Evolutionary conservation across 768 basidiomycete genomes (phyloP).

Genomic region (Hortiboletus flavorubellus): DNA sequence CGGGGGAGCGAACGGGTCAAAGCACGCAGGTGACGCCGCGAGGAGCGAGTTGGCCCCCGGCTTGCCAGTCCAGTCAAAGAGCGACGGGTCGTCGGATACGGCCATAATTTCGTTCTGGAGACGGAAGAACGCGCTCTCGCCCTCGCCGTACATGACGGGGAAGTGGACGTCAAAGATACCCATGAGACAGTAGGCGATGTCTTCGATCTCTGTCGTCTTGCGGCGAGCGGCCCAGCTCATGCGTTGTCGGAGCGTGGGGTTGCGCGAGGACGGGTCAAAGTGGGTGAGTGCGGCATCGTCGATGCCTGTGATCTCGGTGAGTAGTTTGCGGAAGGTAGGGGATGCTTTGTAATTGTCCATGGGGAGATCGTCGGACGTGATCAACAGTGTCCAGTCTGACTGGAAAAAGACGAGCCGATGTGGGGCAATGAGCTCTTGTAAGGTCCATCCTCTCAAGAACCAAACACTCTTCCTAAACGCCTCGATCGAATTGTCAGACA

Average conservation of each 20-base stretch:
- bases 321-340: slow-evolving; percentile 7
- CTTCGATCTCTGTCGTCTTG: slow-evolving; percentile 29
- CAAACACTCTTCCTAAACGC: slow-evolving; percentile 18
- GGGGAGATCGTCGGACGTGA: slow-evolving; percentile 13
- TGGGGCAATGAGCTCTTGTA: slow-evolving; percentile 29
- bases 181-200: slow-evolving; percentile 28
- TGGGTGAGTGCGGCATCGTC: slow-evolving; percentile 16
- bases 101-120: slow-evolving; percentile 29
- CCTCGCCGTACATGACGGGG: slow-evolving; percentile 31
- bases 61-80: slow-evolving; percentile 26
- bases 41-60: slow-evolving; percentile 15
- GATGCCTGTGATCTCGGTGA: slow-evolving; percentile 18
- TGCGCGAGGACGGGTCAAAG: slow-evolving; percentile 16
- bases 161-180: slow-evolving; percentile 28
- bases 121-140: slow-evolving; percentile 23
- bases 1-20: slow-evolving; percentile 21
- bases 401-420: slow-evolving; percentile 20
- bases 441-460: slow-evolving; percentile 27
- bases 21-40: slow-evolving; percentile 17
- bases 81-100: slow-evolving; percentile 18
- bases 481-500: slow-evolving; percentile 10
- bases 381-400: slow-evolving; percentile 20
- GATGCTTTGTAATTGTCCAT: slow-evolving; percentile 19
- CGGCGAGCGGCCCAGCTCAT: slow-evolving; percentile 31
- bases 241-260: slow-evolving; percentile 15